These are phyloP conservation scores for Platanthera guangdongensis DNA, from an alignment of 106 monocot species.

Conservation along the genomic window DNA sequence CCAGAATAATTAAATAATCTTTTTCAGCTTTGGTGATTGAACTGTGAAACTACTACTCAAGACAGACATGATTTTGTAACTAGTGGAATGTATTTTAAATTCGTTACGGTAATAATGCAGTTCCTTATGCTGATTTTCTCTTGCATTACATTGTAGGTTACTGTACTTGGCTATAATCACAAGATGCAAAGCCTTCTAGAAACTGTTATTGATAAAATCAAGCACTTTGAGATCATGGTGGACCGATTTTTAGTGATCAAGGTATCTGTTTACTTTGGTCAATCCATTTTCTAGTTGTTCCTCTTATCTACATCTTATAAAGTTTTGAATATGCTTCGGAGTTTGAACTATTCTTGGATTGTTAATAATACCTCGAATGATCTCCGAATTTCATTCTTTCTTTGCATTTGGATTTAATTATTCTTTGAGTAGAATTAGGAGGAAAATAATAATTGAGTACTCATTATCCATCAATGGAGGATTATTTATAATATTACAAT, in stretches of 20 bases:
- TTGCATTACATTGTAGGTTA: slow-evolving; percentile 32
- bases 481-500: too few species aligned
- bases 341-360: background rate
- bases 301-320: background rate
- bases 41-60: too few species aligned
- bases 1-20: too few species aligned
- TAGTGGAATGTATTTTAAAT: too few species aligned
- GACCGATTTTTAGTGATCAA: slow-evolving; percentile 89
- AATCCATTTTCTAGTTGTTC: background rate
- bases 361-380: background rate
- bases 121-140: background rate
- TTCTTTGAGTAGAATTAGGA: background rate
- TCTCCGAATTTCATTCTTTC: background rate
- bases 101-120: too few species aligned
- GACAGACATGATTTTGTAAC: too few species aligned
- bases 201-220: slow-evolving; percentile 55
- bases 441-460: too few species aligned
- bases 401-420: background rate
- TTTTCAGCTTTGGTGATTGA: too few species aligned
- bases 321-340: background rate
- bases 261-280: slow-evolving; percentile 33
- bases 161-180: slow-evolving; percentile 73
- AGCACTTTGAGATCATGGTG: slow-evolving; percentile 61
- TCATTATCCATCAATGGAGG: too few species aligned
- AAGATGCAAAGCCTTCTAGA: slow-evolving; percentile 80